Percentiles rank a stretch among this genome's conserved stretches.
Evolutionary conservation across 345 rosid genomes (phyloP).

Genomic region (Sonneratia caseolaris): DNA sequence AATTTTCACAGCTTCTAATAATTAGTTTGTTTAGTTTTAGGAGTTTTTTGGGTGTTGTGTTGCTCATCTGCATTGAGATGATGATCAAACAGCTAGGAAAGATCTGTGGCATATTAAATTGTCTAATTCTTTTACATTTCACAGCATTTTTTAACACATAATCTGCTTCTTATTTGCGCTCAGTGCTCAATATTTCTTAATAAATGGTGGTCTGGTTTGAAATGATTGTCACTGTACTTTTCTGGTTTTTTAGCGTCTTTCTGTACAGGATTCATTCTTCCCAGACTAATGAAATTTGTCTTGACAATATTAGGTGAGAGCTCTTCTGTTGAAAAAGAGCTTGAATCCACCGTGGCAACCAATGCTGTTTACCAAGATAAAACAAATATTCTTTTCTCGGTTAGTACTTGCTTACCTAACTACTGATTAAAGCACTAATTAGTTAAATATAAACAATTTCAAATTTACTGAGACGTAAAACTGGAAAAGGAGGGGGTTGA

Average conservation of each 20-base stretch:
- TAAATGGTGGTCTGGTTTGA: neutral
- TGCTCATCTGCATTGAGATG: neutral
- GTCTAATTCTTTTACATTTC: neutral
- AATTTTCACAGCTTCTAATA: neutral
- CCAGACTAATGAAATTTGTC: conserved; percentile 10
- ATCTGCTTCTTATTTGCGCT: neutral
- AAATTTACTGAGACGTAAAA: neutral
- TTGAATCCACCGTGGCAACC: conserved; percentile 49
- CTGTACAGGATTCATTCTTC: neutral
- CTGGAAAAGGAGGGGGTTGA: neutral
- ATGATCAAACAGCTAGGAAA: neutral
- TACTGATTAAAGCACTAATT: neutral
- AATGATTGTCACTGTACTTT: neutral
- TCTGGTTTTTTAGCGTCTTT: neutral
- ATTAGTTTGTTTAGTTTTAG: neutral
- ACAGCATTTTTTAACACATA: neutral
- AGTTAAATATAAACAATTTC: neutral
- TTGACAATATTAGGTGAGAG: conserved; percentile 71
- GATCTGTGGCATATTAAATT: neutral
- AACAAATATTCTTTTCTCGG: conserved; percentile 95
- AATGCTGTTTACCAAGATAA: conserved; percentile 99
- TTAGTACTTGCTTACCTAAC: conserved; percentile 22
- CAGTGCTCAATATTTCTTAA: neutral
- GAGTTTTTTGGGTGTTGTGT: neutral
- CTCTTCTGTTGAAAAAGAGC: conserved; percentile 87